Evolutionary conservation across 352 stramenopile species (phyloP), one percentile per base, ranked within the genome.

Genomic region (Plasmopara viticola): DNA sequence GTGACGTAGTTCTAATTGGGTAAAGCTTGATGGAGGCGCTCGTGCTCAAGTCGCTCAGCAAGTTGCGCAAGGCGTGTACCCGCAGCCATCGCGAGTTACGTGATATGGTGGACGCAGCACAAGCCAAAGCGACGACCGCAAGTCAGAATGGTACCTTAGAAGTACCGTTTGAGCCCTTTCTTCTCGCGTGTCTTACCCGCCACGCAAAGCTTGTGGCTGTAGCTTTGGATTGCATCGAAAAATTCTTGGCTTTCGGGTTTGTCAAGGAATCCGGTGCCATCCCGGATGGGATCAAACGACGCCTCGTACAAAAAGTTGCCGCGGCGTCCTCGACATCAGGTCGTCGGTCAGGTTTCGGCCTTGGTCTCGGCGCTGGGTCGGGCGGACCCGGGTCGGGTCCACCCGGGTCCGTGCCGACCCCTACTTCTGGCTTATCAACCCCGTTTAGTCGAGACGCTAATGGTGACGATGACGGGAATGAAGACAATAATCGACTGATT

Each of bases 151-250:
- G 56, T 41, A 54, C 33, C 15, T 37, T 60, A 0, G 74, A 87
- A 44, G 76, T 87, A 31, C 79, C 79, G 3, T 87, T 90, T 37
- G 74, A 86, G 52, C 82, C 82, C 6, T 88, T 93, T 34, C 51
- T 90, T 28, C 56, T 87, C 2, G 82, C 79, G 31, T 86, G 79
- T 52, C 55, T 90, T 37, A 89, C 82, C 25, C 79, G 81, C 9
- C 73, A 87, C 49, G 71, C 75, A 38, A 93, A 93, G 57, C 61
- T 90, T 43, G 78, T 88, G 38, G 79, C 74, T 4, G 60, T 90
- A 14, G 80, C 86, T 10, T 58, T 97, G 47, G 89, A 97, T 56
- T 91, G 78, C 38, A 77, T 97, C 44, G 86, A 97, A 53, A 96
- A 95, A 62, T 88, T 96, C 58, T 56, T 95, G 37, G 83, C 84